Conservation (phyloP, 1,284 basidiomycete genomes). For the Lentinula novae-zelandiae region DNA sequence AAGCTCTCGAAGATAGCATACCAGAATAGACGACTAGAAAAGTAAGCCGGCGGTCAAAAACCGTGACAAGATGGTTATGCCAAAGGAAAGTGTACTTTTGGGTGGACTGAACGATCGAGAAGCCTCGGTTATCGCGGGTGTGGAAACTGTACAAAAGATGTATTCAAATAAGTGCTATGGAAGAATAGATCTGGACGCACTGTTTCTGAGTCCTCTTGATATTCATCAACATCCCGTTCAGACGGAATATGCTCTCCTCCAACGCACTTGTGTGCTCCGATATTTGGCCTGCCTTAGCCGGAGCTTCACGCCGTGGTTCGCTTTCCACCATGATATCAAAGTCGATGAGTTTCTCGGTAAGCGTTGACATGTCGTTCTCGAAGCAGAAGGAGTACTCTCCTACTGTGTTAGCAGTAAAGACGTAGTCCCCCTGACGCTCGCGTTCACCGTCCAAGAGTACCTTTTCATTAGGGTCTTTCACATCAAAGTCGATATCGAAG, state of each 20-base stretch:
- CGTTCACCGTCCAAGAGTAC: conserved; percentile 82
- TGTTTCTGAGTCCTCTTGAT: conserved; percentile 92
- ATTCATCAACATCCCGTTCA: conserved; percentile 80
- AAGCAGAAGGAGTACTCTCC: conserved; percentile 99
- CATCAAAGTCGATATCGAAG: conserved; percentile 95
- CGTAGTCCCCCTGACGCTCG: conserved; percentile 95
- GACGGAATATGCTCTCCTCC: conserved; percentile 90
- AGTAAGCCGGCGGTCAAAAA: conserved; percentile 10
- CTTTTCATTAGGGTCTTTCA: conserved; percentile 88
- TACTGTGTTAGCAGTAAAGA: conserved; percentile 90
- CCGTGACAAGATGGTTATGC: background rate
- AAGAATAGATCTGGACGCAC: conserved; percentile 38
- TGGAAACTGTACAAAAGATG: conserved; percentile 54
- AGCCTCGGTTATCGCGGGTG: conserved; percentile 79
- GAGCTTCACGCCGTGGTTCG: conserved; percentile 82
- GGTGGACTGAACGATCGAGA: conserved; percentile 75
- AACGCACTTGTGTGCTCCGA: conserved; percentile 87
- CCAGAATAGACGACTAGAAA: conserved; percentile 80
- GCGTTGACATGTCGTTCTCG: conserved; percentile 92
- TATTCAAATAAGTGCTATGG: conserved; percentile 11
- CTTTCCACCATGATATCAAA: conserved; percentile 98
- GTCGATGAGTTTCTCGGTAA: conserved; percentile 89
- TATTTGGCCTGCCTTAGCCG: conserved; percentile 80
- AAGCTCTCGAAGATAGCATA: conserved; percentile 79
- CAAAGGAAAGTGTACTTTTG: conserved; percentile 51